These are phyloP conservation scores for Teratosphaeria viscida DNA, from an alignment of 2,329 filamentous ascomycete genomes.

Conservation along the genomic window DNA sequence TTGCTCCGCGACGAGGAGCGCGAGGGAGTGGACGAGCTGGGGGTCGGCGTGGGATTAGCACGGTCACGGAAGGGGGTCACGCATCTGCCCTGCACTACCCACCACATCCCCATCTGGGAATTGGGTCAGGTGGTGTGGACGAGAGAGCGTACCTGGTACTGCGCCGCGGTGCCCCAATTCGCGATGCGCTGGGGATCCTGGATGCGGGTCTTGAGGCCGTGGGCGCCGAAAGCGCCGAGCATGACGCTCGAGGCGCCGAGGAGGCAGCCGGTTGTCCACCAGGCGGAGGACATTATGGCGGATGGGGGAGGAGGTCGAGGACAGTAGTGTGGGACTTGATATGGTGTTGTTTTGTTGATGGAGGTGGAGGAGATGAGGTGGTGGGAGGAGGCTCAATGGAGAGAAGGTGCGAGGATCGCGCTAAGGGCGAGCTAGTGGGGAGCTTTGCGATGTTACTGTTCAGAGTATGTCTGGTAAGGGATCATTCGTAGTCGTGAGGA, in stretches of 20 bases:
- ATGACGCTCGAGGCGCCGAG: slow-evolving; percentile 52
- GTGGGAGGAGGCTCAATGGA: neutral
- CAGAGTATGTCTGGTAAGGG: neutral
- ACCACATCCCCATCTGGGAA: neutral
- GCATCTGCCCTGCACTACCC: too few relatives aligned
- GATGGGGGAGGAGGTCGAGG: neutral
- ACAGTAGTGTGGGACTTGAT: neutral
- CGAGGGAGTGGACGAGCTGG: slow-evolving; percentile 53
- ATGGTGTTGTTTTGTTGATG: neutral
- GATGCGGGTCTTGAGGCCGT: slow-evolving; percentile 53
- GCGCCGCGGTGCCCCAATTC: slow-evolving; percentile 54
- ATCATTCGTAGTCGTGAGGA: too few relatives aligned
- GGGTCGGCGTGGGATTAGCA: neutral
- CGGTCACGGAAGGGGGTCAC: too few relatives aligned
- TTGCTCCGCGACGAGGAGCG: slow-evolving; percentile 46
- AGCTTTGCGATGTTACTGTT: neutral
- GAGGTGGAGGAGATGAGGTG: neutral
- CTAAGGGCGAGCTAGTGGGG: neutral
- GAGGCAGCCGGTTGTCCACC: slow-evolving; percentile 51
- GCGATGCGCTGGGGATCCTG: slow-evolving; percentile 48
- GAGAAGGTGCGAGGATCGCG: neutral
- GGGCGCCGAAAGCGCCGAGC: slow-evolving; percentile 57
- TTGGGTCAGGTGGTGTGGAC: too few relatives aligned
- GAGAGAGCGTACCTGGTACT: slow-evolving; percentile 47
- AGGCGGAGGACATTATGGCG: neutral